These are phyloP conservation scores for Xylaria sp. DNA, from an alignment of 495 filamentous ascomycete species.

Conservation along the genomic window DNA sequence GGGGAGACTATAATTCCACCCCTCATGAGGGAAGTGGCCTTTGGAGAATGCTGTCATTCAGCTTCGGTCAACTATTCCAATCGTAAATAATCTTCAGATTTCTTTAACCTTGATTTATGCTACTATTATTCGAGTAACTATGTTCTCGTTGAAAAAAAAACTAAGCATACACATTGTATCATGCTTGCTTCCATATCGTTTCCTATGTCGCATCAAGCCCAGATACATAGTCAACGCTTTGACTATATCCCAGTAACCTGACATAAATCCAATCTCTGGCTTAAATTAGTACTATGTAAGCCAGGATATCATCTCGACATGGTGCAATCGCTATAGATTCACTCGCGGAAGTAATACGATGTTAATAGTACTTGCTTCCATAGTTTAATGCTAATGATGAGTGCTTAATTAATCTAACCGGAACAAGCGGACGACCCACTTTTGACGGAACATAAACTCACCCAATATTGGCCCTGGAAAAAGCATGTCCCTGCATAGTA, in stretches of 20 bases:
- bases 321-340: neutral
- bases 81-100: neutral
- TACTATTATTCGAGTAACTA: neutral
- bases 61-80: neutral
- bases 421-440: neutral
- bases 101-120: neutral
- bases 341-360: neutral
- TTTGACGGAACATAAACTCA: neutral
- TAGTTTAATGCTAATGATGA: neutral
- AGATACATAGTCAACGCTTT: neutral
- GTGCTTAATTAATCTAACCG: neutral
- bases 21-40: too few species aligned
- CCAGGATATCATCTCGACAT: neutral
- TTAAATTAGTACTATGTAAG: neutral
- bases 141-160: neutral
- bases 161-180: neutral
- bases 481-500: neutral
- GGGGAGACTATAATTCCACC: neutral
- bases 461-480: neutral
- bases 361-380: neutral
- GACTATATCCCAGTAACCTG: too few species aligned
- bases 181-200: neutral
- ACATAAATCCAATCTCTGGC: too few species aligned
- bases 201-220: neutral
- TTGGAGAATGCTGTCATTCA: neutral